Percentiles rank a stretch among this genome's conserved stretches.
phyloP scores from a whole-genome alignment of 805 yeast species.

The Pichia cephalocereana region DNA sequence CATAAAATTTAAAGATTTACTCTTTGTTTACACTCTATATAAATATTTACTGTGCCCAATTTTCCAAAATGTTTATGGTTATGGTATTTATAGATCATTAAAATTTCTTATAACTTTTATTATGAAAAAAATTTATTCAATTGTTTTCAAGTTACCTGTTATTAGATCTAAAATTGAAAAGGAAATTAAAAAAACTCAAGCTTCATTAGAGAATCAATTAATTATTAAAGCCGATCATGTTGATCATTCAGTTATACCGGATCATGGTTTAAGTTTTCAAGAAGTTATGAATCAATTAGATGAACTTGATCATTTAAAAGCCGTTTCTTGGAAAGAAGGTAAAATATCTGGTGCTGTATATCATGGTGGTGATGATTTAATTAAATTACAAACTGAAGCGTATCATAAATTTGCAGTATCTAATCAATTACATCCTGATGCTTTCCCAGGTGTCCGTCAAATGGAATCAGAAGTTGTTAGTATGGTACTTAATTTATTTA shows the following conservation, averaged over 20 bases:
- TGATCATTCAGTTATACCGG: constrained; percentile 45
- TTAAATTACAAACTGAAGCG: constrained; percentile 67
- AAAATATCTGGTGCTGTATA: constrained; percentile 92
- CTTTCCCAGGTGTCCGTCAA: constrained; percentile 90
- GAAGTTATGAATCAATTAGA: constrained; percentile 45
- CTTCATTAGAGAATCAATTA: constrained; percentile 45
- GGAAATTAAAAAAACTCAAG: constrained; percentile 44
- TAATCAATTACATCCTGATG: constrained; percentile 94
- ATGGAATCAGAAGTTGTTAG: constrained; percentile 94
- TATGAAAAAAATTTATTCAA: constrained; percentile 7
- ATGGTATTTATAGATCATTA: constrained; percentile 16
- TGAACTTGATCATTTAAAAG: constrained; percentile 41
- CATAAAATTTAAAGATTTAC: constrained; percentile 7
- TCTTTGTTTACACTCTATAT: constrained; percentile 8
- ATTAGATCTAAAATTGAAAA: constrained; percentile 46
- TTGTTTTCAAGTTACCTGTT: constrained; percentile 21
- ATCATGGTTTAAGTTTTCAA: constrained; percentile 41
- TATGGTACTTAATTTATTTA: constrained; percentile 74
- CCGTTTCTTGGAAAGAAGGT: constrained; percentile 73
- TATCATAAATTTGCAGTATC: constrained; percentile 74
- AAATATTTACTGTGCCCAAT: constrained; percentile 3
- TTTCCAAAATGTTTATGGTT: constrained; percentile 15
- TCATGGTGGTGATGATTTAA: constrained; percentile 82
- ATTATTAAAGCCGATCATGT: constrained; percentile 44
- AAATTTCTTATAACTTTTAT: not conserved